Base-by-base conservation (phyloP, 177 flowering plant genomes). In the Vitis hybrid region DNA sequence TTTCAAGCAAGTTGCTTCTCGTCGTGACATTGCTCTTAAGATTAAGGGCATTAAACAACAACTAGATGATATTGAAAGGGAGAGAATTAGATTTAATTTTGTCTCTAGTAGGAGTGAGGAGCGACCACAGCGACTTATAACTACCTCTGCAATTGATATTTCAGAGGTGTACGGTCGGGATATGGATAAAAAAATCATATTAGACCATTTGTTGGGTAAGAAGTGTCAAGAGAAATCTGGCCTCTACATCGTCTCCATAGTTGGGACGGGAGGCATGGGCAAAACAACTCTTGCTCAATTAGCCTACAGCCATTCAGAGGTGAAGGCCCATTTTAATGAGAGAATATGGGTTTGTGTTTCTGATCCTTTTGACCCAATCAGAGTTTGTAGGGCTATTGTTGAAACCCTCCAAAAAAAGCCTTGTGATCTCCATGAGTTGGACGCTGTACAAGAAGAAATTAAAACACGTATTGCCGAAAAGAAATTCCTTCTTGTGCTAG, bases 181-280 rank as follows among this genome's bases (percentile, higher is more conserved):
- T 21, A 10, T 3, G 5, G 70, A 65, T 31, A 60, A 69, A n/a
- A 19, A 51, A 1, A n/a, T 3, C 9, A 6, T 74, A 49, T 13
- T 69, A 10, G 18, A 51, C 29, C 51, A 65, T 48, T 45, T 74
- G 56, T 10, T 74, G 65, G 5, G 31, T 13, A 69, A 59, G 70
- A 59, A 53, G 39, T 19, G 62, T 39, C 29, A 49, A 22, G 22
- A 22, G 22, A 22, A 22, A 22, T 22, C 9, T 33, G 52, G 51
- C 22, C 68, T 55, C 12, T 50, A 7, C 9, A 9, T 79, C 14
- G 67, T 75, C 49, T 65, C 79, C 3, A 72, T 82, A 7, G 63
- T 77, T 3, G 85, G 85, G 4, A 75, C 75, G 76, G 75, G 72
- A 4, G 85, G 85, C 1, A 60, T 77, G 9, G 82, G 79, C 1